Percentiles rank a stretch among this genome's conserved stretches.
phyloP scores from a whole-genome alignment of 306 rosid species.

The Cicer yamashitae region DNA sequence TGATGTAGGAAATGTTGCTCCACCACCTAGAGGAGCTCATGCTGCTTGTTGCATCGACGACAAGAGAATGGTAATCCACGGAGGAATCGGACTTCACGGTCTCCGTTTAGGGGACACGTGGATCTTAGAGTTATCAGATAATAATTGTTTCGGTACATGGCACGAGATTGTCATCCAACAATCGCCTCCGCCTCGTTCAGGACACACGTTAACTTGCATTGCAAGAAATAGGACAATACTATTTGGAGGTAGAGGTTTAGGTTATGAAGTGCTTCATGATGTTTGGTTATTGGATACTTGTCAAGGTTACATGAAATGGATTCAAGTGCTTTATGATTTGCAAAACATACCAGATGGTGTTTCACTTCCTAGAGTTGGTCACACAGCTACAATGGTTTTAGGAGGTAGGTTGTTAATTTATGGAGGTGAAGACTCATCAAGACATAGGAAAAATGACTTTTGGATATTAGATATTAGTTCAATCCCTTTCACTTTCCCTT shows the following conservation, averaged over 20 bases:
- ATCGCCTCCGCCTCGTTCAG: constrained; percentile 92
- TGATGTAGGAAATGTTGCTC: constrained; percentile 63
- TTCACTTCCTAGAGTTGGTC: constrained; percentile 90
- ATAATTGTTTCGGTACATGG: constrained; percentile 69
- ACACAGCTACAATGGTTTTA: constrained; percentile 78
- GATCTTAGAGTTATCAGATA: constrained; percentile 80
- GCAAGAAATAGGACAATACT: constrained; percentile 63
- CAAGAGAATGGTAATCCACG: constrained; percentile 81
- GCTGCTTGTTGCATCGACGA: constrained; percentile 75
- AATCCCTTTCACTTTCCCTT: constrained; percentile 53
- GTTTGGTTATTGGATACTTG: constrained; percentile 74
- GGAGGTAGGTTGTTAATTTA: constrained; percentile 80
- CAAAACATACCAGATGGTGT: constrained; percentile 67
- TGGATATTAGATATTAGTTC: constrained; percentile 79
- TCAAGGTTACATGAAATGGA: constrained; percentile 61
- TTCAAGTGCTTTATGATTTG: constrained; percentile 63
- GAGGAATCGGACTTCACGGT: constrained; percentile 80
- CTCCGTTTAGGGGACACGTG: constrained; percentile 82
- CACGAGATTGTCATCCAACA: constrained; percentile 61
- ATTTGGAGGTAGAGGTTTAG: constrained; percentile 90
- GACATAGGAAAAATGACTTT: constrained; percentile 82
- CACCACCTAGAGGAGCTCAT: constrained; percentile 89
- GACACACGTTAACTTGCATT: constrained; percentile 81
- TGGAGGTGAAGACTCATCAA: constrained; percentile 85
- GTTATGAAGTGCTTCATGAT: constrained; percentile 84